Evolutionary conservation across 2,329 filamentous ascomycete species (phyloP), one percentile per base, ranked within the genome.

Genomic region (Macroventuria anomochaeta): DNA sequence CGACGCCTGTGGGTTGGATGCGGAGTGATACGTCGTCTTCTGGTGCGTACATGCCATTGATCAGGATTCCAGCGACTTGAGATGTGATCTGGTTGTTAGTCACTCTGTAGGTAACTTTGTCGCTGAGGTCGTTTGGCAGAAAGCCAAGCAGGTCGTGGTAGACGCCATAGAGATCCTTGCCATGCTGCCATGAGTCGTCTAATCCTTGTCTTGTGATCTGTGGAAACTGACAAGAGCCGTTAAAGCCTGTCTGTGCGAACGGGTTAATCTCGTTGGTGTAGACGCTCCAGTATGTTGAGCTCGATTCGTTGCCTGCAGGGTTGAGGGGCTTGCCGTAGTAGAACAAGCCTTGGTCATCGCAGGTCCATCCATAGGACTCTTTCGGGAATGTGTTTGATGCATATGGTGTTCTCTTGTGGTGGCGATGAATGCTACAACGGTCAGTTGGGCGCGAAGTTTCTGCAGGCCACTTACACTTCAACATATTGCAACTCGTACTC

Each of bases 371-470:
- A 67, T 90, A 89, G 0, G 84, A 77, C 70, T 95, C 91, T 0
- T 83, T 77, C 0, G 90, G 90, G 64, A 95, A 93, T 0, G 86
- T 85, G 69, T 95, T 96, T 46, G 82, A 80, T 1, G 88, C 84
- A 70, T 95, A 95, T 0, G 90, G 90, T 0, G 90, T 95, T 18
- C 91, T 84, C 70, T 95, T 95, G 74, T 95, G 90, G 70, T 95
- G 91, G 44, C 91, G 84, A 67, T 95, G 90, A 42, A 93, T 87
- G 8, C 63, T 62, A 21, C 15, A 26, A 28, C 37, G 2, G 18
- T 64, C n/a, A 58, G 47, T 38, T 26, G 13, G 5, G 18, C 3
- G 7, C 8, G 10, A 6, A 28, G 4, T 18, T 11, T n/a, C 12
- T 17, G 7, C 12, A 5, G 5, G 7, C 2, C 31, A 55, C 67